Conservation (phyloP, 345 rosid genomes). For the Ceriops tagal region DNA sequence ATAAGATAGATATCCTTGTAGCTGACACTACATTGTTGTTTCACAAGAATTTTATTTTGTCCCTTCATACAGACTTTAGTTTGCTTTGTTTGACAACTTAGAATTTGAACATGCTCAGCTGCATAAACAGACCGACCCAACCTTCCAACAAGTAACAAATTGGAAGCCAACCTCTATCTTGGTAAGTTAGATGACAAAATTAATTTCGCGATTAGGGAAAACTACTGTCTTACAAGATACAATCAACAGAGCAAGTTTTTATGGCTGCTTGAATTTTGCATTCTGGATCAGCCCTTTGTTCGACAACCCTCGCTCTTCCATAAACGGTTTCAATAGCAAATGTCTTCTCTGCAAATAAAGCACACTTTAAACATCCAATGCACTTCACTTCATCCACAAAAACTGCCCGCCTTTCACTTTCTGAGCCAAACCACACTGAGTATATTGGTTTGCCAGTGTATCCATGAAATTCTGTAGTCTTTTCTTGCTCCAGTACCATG, state of each 20-base stretch:
- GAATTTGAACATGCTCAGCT: neutral
- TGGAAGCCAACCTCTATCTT: too few species aligned
- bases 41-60: too few species aligned
- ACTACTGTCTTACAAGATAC: constrained; percentile 64
- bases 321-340: constrained; percentile 71
- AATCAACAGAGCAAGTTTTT: constrained; percentile 73
- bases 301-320: constrained; percentile 89
- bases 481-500: constrained; percentile 56
- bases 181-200: neutral
- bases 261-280: constrained; percentile 69
- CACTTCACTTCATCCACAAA: constrained; percentile 79
- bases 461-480: constrained; percentile 60
- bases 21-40: too few species aligned
- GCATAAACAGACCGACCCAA: neutral
- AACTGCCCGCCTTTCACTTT: constrained; percentile 67
- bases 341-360: constrained; percentile 69
- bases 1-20: too few species aligned
- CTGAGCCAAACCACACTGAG: constrained; percentile 78
- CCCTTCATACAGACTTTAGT: too few species aligned
- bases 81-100: too few species aligned
- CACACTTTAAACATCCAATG: constrained; percentile 90
- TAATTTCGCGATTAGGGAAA: neutral
- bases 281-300: constrained; percentile 94
- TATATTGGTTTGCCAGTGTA: constrained; percentile 74
- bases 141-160: too few species aligned